Evolutionary conservation across 768 basidiomycete species (phyloP), one percentile per base, ranked within the genome.

Genomic region (Rhodotorula sphaerocarpa): DNA sequence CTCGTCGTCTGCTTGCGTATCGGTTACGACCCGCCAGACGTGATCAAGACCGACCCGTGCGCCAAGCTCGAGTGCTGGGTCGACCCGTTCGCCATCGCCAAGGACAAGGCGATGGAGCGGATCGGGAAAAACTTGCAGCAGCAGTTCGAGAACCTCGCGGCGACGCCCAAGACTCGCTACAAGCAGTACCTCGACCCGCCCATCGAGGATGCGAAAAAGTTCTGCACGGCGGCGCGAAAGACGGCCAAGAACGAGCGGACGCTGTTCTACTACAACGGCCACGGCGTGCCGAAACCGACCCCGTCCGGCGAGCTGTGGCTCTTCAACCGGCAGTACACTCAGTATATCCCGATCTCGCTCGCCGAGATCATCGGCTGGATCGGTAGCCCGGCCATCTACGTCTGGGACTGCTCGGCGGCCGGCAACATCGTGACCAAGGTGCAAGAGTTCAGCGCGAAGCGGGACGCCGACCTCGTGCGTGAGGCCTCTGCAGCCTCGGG

Each of bases 401-500:
- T 99, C 57, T 99, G 95, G 95, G 95, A 99, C 73, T 96, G 92
- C 74, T 92, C 90, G 3, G 88, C 89, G n/a, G 93, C 95, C 3
- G 95, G 95, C 1, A 84, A 96, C 75, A 83, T 97, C 46, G 78
- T 97, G 34, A 81, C 82, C 56, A 97, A 95, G 76, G 95, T 93
- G 76, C 88, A 87, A 53, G 76, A 78, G 61, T 74, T 75, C 47
- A 74, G 75, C 39, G 73, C 74, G 50, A 70, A 75, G 36, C 75
- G 77, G 21, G 76, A 77, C 63, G 72, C 72, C 31, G 77, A 76
- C 50, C 58, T 70, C 23, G 71, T 72, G 23, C 63, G 72, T 39
- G 66, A 73, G 41, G 68, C 69, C 21, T 68, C 72, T 30, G 55
- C 73, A 20, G 62, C 64, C 16, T 57, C 73, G 79, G 77, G 50